Percentiles rank a stretch among this genome's conserved stretches.
These are phyloP conservation scores for Hypoxylon rubiginosum DNA, from an alignment of 2,329 filamentous ascomycete species.

Conservation along the genomic window DNA sequence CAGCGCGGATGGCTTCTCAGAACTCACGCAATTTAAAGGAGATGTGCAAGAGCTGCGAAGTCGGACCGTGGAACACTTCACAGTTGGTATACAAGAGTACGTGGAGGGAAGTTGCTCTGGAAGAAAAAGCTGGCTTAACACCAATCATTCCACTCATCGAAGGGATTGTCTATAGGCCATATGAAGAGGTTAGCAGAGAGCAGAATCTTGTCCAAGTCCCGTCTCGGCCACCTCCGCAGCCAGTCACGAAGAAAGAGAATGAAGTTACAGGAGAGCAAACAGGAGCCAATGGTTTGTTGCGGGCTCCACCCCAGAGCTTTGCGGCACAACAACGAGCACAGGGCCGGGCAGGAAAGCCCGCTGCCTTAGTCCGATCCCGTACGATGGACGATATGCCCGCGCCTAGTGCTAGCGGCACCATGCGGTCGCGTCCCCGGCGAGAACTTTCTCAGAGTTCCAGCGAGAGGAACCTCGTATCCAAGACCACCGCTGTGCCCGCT, in stretches of 20 bases:
- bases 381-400: conserved; percentile 52
- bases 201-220: conserved; percentile 56
- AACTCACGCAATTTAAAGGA: conserved; percentile 67
- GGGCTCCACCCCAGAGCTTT: conserved; percentile 73
- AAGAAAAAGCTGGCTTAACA: conserved; percentile 75
- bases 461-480: conserved; percentile 43
- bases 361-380: conserved; percentile 49
- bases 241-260: conserved; percentile 53
- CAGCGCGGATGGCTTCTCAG: conserved; percentile 59
- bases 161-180: conserved; percentile 74
- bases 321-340: conserved; percentile 75
- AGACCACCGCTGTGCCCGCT: conserved; percentile 32
- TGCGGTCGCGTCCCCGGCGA: conserved; percentile 49
- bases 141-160: conserved; percentile 73
- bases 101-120: conserved; percentile 76
- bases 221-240: conserved; percentile 53
- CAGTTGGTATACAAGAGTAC: conserved; percentile 67
- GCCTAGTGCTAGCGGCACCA: conserved; percentile 48
- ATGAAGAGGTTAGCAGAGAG: conserved; percentile 71
- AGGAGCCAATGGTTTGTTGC: conserved; percentile 60
- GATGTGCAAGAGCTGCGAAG: conserved; percentile 69
- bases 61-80: conserved; percentile 67
- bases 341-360: conserved; percentile 57
- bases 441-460: conserved; percentile 48
- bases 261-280: conserved; percentile 53